These are phyloP conservation scores for Aspergillus carlsbadensis DNA, from an alignment of 495 filamentous ascomycete species.

Conservation along the genomic window DNA sequence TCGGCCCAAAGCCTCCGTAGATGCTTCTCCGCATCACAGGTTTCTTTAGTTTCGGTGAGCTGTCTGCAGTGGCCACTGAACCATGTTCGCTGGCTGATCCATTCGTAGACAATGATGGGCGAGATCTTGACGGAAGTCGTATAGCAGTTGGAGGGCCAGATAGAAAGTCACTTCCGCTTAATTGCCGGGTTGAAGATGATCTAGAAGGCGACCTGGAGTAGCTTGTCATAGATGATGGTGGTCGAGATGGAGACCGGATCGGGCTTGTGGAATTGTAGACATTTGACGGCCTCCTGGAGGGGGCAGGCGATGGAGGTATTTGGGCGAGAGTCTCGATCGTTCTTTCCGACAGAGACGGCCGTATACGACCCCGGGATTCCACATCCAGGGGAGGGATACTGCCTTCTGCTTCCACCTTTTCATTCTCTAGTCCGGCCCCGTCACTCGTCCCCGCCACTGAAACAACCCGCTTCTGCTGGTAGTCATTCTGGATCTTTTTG, in stretches of 20 bases:
- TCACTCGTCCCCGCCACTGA: conserved; percentile 18
- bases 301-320: conserved; percentile 62
- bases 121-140: conserved; percentile 34
- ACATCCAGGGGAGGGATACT: conserved; percentile 10
- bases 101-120: conserved; percentile 20
- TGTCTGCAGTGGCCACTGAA: conserved; percentile 18
- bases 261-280: conserved; percentile 61
- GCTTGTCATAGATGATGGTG: conserved; percentile 52
- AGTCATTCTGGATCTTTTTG: conserved; percentile 20
- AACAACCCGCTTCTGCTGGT: conserved; percentile 18
- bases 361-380: conserved; percentile 34
- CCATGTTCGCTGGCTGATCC: conserved; percentile 16
- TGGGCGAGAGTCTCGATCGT: conserved; percentile 66
- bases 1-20: conserved; percentile 49
- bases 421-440: conserved; percentile 19
- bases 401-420: conserved; percentile 13
- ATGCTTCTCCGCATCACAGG: conserved; percentile 29
- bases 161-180: conserved; percentile 27
- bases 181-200: conserved; percentile 35
- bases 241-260: conserved; percentile 53
- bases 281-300: conserved; percentile 54
- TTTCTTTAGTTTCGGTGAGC: conserved; percentile 27
- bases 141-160: conserved; percentile 29
- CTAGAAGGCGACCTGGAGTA: conserved; percentile 51
- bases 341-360: conserved; percentile 64